phyloP scores from a whole-genome alignment of 2,329 filamentous ascomycete genomes.

The Talaromyces sp. region DNA sequence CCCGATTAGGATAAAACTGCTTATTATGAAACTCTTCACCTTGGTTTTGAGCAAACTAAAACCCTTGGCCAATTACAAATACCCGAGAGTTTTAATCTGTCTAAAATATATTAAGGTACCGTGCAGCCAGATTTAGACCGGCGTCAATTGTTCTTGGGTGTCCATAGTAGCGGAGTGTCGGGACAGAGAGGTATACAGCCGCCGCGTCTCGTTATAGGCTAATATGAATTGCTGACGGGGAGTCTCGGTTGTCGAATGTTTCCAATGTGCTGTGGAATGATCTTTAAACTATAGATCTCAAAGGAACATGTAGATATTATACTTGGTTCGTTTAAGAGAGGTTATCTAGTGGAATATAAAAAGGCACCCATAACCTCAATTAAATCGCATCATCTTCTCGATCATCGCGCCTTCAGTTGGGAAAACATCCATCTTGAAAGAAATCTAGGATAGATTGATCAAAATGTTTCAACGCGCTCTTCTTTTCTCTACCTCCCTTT shows the following conservation, averaged over 20 bases:
- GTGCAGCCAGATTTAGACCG: neutral
- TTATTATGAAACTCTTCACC: neutral
- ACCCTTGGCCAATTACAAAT: neutral
- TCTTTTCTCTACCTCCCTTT: conserved; percentile 3
- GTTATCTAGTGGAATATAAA: neutral
- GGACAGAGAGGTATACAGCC: neutral
- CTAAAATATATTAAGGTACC: neutral
- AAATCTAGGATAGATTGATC: neutral
- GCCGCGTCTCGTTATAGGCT: neutral
- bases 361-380: neutral
- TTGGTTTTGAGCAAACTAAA: neutral
- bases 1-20: neutral
- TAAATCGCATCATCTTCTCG: neutral
- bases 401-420: neutral
- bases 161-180: neutral
- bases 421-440: conserved; percentile 17
- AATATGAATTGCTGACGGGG: neutral
- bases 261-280: neutral
- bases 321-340: neutral
- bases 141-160: neutral
- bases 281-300: neutral
- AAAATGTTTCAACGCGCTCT: conserved; percentile 8
- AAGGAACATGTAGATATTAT: neutral
- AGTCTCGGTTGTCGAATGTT: neutral
- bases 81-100: neutral